phyloP scores from a whole-genome alignment of 148 eudicot genomes.

The Diospyros kaki region DNA sequence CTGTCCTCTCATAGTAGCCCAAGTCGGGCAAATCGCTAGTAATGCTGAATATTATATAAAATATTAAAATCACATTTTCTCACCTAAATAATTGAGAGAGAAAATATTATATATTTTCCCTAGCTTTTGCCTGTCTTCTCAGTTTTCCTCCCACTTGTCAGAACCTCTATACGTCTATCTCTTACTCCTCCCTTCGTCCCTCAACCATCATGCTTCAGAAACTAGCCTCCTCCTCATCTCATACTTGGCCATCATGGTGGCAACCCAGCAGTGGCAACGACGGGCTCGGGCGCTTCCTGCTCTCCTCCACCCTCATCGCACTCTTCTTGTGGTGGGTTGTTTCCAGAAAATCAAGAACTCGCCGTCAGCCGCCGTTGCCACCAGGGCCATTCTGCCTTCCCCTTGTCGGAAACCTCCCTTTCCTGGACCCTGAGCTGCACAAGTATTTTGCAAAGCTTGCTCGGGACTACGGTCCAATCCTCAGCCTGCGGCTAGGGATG shows the following conservation, averaged over 20 bases:
- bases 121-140: no score
- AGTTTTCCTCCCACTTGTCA: no score
- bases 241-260: slow-evolving; percentile 7
- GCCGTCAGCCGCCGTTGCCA: slow-evolving; percentile 23
- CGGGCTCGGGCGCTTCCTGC: not conserved
- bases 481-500: slow-evolving; percentile 48
- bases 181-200: not conserved
- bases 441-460: slow-evolving; percentile 48
- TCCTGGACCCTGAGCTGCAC: slow-evolving; percentile 62
- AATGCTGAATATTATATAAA: no score
- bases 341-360: not conserved
- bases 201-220: not conserved
- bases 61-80: no score
- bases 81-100: no score
- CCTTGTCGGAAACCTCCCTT: slow-evolving; percentile 56
- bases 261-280: not conserved
- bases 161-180: no score
- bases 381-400: slow-evolving; percentile 64
- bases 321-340: slow-evolving; percentile 4
- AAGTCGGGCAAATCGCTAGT: no score
- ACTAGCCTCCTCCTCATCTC: not conserved
- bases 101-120: no score
- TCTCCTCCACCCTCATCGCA: not conserved
- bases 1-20: no score
- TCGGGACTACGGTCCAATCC: slow-evolving; percentile 49